Base-by-base conservation (phyloP, 192 early-diverging fungal species). In the Helicostylum pulchrum region DNA sequence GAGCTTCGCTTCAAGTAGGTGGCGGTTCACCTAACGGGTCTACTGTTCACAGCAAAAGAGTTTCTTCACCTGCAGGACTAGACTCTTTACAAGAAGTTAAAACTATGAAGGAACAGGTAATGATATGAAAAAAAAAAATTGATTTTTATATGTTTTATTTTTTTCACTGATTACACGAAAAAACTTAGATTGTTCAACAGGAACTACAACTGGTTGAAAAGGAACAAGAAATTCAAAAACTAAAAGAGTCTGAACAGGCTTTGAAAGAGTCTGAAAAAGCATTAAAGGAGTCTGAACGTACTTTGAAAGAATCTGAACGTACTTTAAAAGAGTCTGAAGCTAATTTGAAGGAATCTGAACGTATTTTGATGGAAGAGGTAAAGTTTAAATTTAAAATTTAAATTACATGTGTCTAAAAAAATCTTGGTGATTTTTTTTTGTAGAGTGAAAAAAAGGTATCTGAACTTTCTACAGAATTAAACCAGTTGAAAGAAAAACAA, bases 181-280 rank as follows among this genome's bases (percentile, higher is more conserved):
- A 26, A 26, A 26, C 2, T 2, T 59, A 59, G 57, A 31, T 59
- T 59, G 43, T 36, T 44, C 19, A 43, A 45, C 21, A 21, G 12
- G 21, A 39, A 21, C 14, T 20, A 11, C 39, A 44, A 23, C 20
- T 59, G 57, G 42, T 42, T 19, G 43, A 59, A 45, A 59, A 59
- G 43, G 36, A 59, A 59, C 20, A 59, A 42, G 57, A 59, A 36
- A 59, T 59, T 21, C 19, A 59, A 45, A 45, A 14, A 23, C 12
- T 59, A 7, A 26, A 59, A 23, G 57, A 59, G 7, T 39, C n/a
- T 20, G 57, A 59, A 45, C n/a, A 39, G 32, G n/a, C 17, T 30
- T 23, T 59, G 15, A 39, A 59, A 30, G 39, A 31, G 19, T n/a
- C 36, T 39, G 57, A 42, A 59, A 44, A 19, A 8, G 8, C 19